Conservation (phyloP, 495 filamentous ascomycete genomes). For the Xylaria acuta region DNA sequence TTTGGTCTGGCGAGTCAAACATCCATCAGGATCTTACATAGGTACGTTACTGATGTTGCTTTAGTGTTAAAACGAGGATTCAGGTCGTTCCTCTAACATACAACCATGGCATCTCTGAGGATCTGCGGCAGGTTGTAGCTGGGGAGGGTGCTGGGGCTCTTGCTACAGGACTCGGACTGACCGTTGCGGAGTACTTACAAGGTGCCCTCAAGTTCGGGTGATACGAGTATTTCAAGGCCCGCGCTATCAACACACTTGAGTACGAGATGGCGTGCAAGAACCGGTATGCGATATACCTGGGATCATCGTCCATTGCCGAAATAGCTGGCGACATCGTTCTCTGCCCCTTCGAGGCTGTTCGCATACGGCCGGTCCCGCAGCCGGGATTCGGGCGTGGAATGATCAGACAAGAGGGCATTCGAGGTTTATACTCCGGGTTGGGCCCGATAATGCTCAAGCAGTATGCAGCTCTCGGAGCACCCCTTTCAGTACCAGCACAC, state of each 20-base stretch:
- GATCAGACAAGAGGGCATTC: constrained; percentile 68
- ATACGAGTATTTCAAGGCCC: constrained; percentile 79
- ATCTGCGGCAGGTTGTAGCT: constrained; percentile 70
- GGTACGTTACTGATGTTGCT: constrained; percentile 16
- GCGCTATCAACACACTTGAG: constrained; percentile 69
- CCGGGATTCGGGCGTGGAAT: constrained; percentile 72
- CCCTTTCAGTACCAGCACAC: background rate
- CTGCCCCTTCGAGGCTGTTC: constrained; percentile 76
- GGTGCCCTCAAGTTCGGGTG: constrained; percentile 81
- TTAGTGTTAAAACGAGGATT: constrained; percentile 72
- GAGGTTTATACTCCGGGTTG: constrained; percentile 77
- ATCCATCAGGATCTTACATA: constrained; percentile 36
- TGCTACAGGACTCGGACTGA: constrained; percentile 74
- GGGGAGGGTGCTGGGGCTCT: constrained; percentile 74
- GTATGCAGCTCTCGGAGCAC: constrained; percentile 35
- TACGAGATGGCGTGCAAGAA: constrained; percentile 70
- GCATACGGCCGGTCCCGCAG: constrained; percentile 77
- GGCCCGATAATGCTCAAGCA: constrained; percentile 79
- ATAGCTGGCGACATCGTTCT: constrained; percentile 77
- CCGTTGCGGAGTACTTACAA: constrained; percentile 76
- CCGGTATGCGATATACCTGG: constrained; percentile 74
- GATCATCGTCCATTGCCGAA: constrained; percentile 70
- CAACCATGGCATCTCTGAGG: constrained; percentile 73
- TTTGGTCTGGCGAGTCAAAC: constrained; percentile 7
- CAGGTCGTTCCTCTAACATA: constrained; percentile 75